These are phyloP conservation scores for Puccinia coronata DNA, from an alignment of 1,284 basidiomycete genomes.

Conservation along the genomic window DNA sequence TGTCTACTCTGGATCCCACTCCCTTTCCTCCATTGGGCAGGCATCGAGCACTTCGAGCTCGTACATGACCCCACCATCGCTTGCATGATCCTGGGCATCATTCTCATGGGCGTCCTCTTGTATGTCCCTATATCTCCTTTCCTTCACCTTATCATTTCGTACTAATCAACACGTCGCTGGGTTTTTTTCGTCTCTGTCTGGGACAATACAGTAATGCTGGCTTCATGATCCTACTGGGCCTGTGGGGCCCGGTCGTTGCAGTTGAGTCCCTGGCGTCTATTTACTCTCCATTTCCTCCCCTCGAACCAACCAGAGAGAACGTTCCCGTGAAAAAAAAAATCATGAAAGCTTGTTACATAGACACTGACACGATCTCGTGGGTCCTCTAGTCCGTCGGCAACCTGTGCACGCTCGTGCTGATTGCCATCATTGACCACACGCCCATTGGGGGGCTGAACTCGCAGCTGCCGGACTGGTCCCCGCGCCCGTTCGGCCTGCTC, in stretches of 20 bases:
- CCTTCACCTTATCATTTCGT: too few relatives aligned
- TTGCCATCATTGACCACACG: slow-evolving; percentile 10
- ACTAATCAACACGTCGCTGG: too few relatives aligned
- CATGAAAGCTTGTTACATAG: too few relatives aligned
- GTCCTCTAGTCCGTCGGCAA: background rate
- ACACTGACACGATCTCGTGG: too few relatives aligned
- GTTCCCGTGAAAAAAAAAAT: background rate
- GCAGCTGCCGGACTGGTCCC: background rate
- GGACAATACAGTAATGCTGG: slow-evolving; percentile 8
- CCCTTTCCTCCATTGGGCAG: slow-evolving; percentile 12
- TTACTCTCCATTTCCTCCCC: background rate
- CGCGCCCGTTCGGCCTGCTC: background rate
- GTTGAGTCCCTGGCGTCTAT: slow-evolving; percentile 11
- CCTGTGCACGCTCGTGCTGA: slow-evolving; percentile 1
- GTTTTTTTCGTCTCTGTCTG: too few relatives aligned
- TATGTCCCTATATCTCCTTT: too few relatives aligned
- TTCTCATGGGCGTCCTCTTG: slow-evolving; percentile 25
- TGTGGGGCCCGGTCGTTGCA: slow-evolving; percentile 38
- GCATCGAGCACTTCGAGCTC: slow-evolving; percentile 4
- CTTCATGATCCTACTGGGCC: slow-evolving; percentile 34
- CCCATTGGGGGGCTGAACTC: slow-evolving; percentile 1
- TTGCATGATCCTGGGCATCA: slow-evolving; percentile 35
- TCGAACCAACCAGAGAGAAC: background rate
- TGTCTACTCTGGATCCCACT: slow-evolving; percentile 21
- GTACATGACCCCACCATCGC: slow-evolving; percentile 4